phyloP scores from a whole-genome alignment of 192 early-diverging fungal genomes.

The Backusella morwellensis region DNA sequence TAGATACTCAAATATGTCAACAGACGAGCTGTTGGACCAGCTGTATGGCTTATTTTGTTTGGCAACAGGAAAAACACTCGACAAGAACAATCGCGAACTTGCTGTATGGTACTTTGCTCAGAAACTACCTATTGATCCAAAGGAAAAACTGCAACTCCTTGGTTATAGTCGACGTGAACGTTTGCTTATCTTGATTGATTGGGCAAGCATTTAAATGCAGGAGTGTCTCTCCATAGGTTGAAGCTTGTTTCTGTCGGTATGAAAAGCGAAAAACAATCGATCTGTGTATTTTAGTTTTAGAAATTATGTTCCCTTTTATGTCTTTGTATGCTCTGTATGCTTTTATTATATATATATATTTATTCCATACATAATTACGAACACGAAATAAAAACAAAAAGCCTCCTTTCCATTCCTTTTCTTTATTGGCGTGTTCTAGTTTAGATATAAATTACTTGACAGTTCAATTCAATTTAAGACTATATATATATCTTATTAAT shows the following conservation, averaged over 20 bases:
- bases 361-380: background rate
- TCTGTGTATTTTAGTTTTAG: background rate
- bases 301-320: background rate
- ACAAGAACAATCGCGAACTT: background rate
- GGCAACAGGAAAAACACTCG: background rate
- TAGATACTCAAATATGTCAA: background rate
- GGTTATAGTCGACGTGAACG: background rate
- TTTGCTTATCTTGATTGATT: background rate
- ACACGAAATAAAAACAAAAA: background rate
- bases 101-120: background rate
- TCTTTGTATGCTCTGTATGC: background rate
- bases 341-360: background rate
- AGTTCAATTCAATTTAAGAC: background rate
- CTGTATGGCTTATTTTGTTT: background rate
- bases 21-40: background rate
- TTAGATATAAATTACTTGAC: background rate
- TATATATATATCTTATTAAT: background rate
- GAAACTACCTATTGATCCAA: background rate
- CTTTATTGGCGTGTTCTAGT: background rate
- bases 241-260: background rate
- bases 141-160: background rate
- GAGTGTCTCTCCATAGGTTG: background rate
- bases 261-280: background rate
- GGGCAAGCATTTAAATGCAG: constrained; percentile 1
- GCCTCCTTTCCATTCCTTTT: background rate